Base-by-base conservation (phyloP, 179 eudicot species). In the Drosera spatulata region DNA sequence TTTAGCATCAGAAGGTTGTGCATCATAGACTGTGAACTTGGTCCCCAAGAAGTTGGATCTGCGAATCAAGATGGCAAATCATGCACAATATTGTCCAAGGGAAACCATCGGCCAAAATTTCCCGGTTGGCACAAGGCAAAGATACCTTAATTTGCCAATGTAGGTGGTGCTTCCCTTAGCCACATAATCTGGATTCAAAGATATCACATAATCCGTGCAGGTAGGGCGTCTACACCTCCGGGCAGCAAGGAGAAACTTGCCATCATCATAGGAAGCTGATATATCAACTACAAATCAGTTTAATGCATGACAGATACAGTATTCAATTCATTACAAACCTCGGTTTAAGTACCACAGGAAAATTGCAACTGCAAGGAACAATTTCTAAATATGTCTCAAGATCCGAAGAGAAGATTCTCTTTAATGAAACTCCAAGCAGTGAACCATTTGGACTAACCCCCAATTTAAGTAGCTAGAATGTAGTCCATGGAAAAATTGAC, bases 1-100 rank as follows among this genome's bases (percentile, higher is more conserved):
- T 50, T 74, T 83, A n/a, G n/a, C n/a, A 59, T 53, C 67, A 46
- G 88, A 80, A 53, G 85, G 79, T 65, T 81, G 93, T 70, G 85
- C 80, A 60, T 90, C 97, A 61, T 78, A 85, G 37, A 87, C 66
- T 65, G 85, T 82, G 71, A 90, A 90, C 74, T 90, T 90, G 62
- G 95, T 87, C 39, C 97, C 95, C 12, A 90, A 79, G 60, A 90
- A 90, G 67, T 90, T 90, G 39, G 97, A 87, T 79, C 97, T 90
- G 83, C 46, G 69, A 53, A 39, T 41, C 41, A n/a, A 22, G 33
- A 22, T 22, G 33, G 33, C 33, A 22, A 22, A 22, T 22, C 33
- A 22, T 22, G 33, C 33, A 22, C 33, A 22, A 22, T 22, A 1
- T 0, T 22, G 0, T 22, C 1, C 33, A 22, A 22, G 33, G 33